Base-by-base conservation (phyloP, 176 grass and related monocot genomes). In the Sorghum bicolor region DNA sequence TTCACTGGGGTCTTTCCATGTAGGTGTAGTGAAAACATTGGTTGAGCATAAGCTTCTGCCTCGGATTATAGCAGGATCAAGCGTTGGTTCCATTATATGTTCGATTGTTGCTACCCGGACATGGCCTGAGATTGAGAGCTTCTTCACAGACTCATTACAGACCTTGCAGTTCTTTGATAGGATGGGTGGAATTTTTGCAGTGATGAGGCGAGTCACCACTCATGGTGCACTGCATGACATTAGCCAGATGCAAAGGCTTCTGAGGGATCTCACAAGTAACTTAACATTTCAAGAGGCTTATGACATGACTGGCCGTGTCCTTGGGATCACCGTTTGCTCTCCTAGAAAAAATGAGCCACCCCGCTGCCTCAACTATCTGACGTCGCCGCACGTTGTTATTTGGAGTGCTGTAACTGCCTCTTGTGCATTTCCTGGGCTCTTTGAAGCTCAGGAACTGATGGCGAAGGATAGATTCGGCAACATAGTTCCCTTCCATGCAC, bases 251-350 rank as follows among this genome's bases (percentile, higher is more conserved):
- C 96, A 98, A 76, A 93, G 69, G 38, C 89, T 95, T 89, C 84
- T 95, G 77, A 88, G 96, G 81, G 76, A 95, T 87, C 89, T 98
- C n/a, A 98, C 93, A 25, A 92, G 93, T 72, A 98, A 98, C 80
- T 86, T 98, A 86, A 98, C 96, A 78, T 98, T 98, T 93, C 96
- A 98, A 95, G 96, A 98, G 85, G 96, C 96, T 67, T 98, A 94
- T 8, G 91, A 98, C 87, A 93, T 98, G 67, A 98, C 96, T 47
- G 96, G 96, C 2, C 89, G 93, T 83, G 75, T 98, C 74, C 93
- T 98, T 80, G 93, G 93, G 38, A 87, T 98, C 78, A 98, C 96
- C 3, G 96, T 95, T 81, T 98, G 96, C 71, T 98, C 96, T 80
- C 89, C 96, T 60, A 91, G 93, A 41, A 95, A 98, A 62, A 92